A percentile compares a stretch with the other conserved stretches of the same genome.
phyloP scores from a whole-genome alignment of 306 rosid genomes.

The Vicia sativa region DNA sequence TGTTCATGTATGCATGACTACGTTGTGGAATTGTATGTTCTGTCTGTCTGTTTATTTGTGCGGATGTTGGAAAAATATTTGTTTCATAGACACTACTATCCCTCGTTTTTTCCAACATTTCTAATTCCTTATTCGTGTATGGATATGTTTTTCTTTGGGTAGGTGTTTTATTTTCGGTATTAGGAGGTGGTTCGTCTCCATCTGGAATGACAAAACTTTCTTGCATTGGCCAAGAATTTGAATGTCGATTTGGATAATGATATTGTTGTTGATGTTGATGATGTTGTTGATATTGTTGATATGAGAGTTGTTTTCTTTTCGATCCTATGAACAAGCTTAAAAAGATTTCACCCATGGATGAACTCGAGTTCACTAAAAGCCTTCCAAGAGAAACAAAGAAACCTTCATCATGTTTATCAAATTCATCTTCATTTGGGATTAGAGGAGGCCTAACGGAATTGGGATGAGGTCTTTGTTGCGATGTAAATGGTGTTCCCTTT shows the following conservation, averaged over 20 bases:
- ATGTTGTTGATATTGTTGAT: conserved; percentile 69
- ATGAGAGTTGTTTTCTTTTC: conserved; percentile 66
- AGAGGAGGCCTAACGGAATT: conserved; percentile 80
- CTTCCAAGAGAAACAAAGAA: conserved; percentile 86
- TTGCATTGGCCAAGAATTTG: conserved; percentile 81
- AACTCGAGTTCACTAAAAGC: conserved; percentile 70
- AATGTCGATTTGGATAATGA: conserved; percentile 54
- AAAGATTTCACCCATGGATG: conserved; percentile 65
- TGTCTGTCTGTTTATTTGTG: background rate
- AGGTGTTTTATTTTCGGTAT: conserved; percentile 65
- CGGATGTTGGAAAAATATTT: background rate
- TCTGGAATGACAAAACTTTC: conserved; percentile 89
- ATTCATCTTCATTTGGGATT: conserved; percentile 81
- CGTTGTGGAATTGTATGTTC: background rate
- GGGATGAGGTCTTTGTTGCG: conserved; percentile 50
- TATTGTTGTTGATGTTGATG: conserved; percentile 58
- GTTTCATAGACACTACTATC: background rate
- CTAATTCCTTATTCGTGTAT: conserved; percentile 65
- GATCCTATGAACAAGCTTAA: conserved; percentile 64
- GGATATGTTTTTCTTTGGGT: conserved; percentile 57
- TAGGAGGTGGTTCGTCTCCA: conserved; percentile 82
- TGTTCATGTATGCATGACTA: conserved; percentile 48
- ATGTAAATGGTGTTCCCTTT: conserved; percentile 51
- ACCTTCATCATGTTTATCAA: conserved; percentile 74
- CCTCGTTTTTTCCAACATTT: background rate